phyloP scores from a whole-genome alignment of 805 yeast species.

The Lachancea kluyveri region DNA sequence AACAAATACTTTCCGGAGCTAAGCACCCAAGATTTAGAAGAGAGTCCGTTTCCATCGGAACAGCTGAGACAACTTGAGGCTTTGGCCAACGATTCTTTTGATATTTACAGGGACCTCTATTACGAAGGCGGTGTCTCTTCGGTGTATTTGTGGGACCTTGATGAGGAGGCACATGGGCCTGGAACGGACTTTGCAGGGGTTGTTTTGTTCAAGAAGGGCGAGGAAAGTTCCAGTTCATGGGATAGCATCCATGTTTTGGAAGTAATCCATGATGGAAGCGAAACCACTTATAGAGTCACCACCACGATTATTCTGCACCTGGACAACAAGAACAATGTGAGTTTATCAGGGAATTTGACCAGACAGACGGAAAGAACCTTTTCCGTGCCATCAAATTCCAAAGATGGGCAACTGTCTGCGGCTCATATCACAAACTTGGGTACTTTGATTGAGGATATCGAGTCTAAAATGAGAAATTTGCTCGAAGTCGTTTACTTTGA shows the following conservation, averaged over 20 bases:
- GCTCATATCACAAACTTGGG: constrained; percentile 81
- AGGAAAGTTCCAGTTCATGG: constrained; percentile 56
- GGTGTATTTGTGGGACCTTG: constrained; percentile 89
- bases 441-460: constrained; percentile 77
- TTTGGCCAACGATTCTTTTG: constrained; percentile 84
- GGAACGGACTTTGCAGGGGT: constrained; percentile 83
- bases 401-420: neutral
- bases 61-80: constrained; percentile 67
- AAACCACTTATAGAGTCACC: constrained; percentile 63
- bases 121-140: constrained; percentile 92
- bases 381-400: constrained; percentile 29
- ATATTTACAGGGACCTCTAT: constrained; percentile 85
- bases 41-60: constrained; percentile 69
- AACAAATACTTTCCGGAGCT: constrained; percentile 48
- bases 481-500: constrained; percentile 94
- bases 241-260: constrained; percentile 93
- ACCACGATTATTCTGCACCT: constrained; percentile 83
- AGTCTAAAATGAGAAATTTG: constrained; percentile 77
- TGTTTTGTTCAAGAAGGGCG: constrained; percentile 65
- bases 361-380: constrained; percentile 67
- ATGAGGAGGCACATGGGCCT: constrained; percentile 40
- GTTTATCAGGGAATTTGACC: constrained; percentile 76
- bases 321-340: constrained; percentile 33
- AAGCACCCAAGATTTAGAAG: constrained; percentile 46
- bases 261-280: constrained; percentile 36